Conservation (phyloP, 352 stramenopile species). For the Globisporangium megalacanthum region DNA sequence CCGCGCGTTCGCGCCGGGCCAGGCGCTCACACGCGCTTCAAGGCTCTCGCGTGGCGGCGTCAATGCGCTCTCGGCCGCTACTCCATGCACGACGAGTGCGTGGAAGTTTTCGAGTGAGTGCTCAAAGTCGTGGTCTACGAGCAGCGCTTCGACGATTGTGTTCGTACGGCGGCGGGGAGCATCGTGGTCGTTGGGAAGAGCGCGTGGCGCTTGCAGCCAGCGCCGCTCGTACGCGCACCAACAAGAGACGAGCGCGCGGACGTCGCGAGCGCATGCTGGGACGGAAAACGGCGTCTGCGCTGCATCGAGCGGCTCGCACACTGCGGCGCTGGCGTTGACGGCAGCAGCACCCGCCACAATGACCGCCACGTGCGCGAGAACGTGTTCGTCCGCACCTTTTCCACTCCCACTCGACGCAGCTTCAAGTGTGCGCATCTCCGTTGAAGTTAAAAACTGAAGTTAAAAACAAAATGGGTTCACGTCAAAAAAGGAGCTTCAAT, state of each 20-base stretch:
- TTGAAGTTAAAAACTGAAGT: not conserved
- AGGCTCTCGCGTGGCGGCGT: conserved; percentile 2
- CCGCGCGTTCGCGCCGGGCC: conserved; percentile 4
- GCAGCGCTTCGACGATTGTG: not conserved
- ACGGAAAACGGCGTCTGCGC: not conserved
- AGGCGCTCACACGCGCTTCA: conserved; percentile 8
- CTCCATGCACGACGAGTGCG: conserved; percentile 9
- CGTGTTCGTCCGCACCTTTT: not conserved
- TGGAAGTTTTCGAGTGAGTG: too few species aligned
- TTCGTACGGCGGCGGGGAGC: not conserved
- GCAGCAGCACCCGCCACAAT: too few species aligned
- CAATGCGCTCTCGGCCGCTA: conserved; percentile 8
- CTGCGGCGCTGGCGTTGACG: not conserved
- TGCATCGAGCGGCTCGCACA: too few species aligned
- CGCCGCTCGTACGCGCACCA: conserved; percentile 12
- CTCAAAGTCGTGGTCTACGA: not conserved
- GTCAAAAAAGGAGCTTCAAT: too few species aligned
- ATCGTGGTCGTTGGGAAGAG: not conserved
- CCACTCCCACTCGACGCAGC: not conserved
- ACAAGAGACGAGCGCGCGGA: conserved; percentile 14
- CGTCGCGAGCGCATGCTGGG: not conserved
- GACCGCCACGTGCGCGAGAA: too few species aligned
- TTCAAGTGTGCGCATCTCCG: conserved; percentile 2
- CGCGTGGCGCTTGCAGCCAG: conserved; percentile 2
- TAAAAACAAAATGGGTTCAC: too few species aligned